A percentile compares a stretch with the other conserved stretches of the same genome.
These are phyloP conservation scores for Cladosporium sp. DNA, from an alignment of 2,329 filamentous ascomycete species.

Conservation along the genomic window DNA sequence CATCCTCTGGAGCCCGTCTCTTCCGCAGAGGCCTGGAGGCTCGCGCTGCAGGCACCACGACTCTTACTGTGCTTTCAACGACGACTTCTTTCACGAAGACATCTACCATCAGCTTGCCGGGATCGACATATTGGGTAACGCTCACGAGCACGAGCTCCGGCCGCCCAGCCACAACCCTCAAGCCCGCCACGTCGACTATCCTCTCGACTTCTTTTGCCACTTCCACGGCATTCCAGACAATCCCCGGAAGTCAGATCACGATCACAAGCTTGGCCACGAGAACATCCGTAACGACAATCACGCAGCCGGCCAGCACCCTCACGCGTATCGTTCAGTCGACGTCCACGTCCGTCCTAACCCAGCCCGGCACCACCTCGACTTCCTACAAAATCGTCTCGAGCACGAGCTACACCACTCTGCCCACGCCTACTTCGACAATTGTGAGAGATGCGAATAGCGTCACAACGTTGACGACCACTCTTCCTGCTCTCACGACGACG, in stretches of 20 bases:
- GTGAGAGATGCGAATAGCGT: conserved; percentile 16
- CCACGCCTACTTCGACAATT: conserved; percentile 13
- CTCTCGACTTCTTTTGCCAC: conserved; percentile 17
- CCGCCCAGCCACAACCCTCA: conserved; percentile 23
- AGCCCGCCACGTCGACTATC: conserved; percentile 23
- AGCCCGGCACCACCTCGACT: conserved; percentile 13
- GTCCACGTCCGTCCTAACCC: conserved; percentile 6
- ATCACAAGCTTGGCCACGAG: conserved; percentile 16
- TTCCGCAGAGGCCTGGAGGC: conserved; percentile 17
- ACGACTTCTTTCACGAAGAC: conserved; percentile 26
- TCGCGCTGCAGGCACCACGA: conserved; percentile 23
- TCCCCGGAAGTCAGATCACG: conserved; percentile 20
- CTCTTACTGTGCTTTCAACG: conserved; percentile 25
- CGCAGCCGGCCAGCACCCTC: conserved; percentile 9
- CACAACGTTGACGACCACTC: conserved; percentile 21
- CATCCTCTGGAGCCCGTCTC: conserved; percentile 21
- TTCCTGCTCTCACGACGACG: conserved; percentile 19
- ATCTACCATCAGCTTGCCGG: conserved; percentile 9
- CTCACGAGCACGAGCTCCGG: conserved; percentile 24
- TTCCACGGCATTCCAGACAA: conserved; percentile 16
- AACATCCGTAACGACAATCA: conserved; percentile 4
- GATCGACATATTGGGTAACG: conserved; percentile 21
- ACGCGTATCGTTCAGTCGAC: conserved; percentile 8
- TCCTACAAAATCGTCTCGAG: conserved; percentile 16
- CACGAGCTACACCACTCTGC: conserved; percentile 15